A percentile compares a stretch with the other conserved stretches of the same genome.
Evolutionary conservation across 345 rosid genomes (phyloP).

Genomic region (Alliaria petiolata): DNA sequence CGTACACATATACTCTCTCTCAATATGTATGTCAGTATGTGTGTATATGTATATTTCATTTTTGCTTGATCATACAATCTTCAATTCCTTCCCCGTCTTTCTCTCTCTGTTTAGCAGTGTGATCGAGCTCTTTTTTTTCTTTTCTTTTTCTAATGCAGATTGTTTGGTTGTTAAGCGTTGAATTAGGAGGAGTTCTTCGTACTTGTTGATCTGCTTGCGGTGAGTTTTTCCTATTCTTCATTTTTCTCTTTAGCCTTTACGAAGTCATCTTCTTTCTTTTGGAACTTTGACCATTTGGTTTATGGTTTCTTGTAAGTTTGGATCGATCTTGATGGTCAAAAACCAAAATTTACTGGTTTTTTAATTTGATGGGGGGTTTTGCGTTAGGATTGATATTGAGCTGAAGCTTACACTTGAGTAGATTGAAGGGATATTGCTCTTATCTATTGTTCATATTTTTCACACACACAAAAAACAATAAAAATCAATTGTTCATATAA

Average conservation of each 20-base stretch:
- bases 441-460: no score
- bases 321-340: background rate
- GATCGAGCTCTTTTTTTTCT: no score
- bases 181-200: constrained; percentile 33
- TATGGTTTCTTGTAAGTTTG: background rate
- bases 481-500: background rate
- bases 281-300: background rate
- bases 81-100: background rate
- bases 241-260: no score
- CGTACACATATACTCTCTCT: no score
- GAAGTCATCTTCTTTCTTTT: background rate
- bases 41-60: no score
- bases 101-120: no score
- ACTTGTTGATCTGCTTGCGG: constrained; percentile 29
- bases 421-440: no score
- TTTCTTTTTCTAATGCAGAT: background rate
- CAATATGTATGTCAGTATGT: no score
- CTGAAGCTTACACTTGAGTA: background rate
- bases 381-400: background rate
- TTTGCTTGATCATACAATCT: background rate
- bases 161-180: constrained; percentile 12
- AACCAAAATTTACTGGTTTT: background rate
- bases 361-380: no score
- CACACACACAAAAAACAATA: no score
- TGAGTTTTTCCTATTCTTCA: background rate